A percentile compares a stretch with the other conserved stretches of the same genome.
phyloP scores from a whole-genome alignment of 257 asterid genomes.

The Nicotiana noctiflora region DNA sequence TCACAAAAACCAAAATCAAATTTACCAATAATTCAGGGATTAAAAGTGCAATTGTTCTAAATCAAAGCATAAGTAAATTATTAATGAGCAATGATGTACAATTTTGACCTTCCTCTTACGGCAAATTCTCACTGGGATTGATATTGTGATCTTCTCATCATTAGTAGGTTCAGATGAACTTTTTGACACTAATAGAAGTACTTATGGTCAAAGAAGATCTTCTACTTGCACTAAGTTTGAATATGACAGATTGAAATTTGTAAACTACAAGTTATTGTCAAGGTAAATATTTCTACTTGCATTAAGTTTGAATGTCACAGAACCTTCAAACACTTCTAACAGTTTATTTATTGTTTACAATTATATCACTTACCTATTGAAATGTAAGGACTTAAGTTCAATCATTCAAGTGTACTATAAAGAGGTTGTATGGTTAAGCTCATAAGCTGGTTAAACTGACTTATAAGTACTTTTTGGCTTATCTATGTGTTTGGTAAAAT shows the following conservation, averaged over 20 bases:
- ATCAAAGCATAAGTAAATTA: too few relatives aligned
- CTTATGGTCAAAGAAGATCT: background rate
- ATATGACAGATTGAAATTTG: background rate
- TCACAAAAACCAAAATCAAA: too few relatives aligned
- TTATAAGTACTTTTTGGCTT: too few relatives aligned
- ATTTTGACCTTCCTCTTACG: background rate
- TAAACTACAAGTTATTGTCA: too few relatives aligned
- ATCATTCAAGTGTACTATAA: background rate
- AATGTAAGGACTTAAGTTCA: background rate
- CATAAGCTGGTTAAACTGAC: too few relatives aligned
- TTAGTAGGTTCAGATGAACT: background rate
- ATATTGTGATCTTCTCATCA: background rate
- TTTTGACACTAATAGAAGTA: background rate
- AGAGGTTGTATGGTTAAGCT: too few relatives aligned
- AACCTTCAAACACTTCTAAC: background rate
- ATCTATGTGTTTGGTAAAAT: too few relatives aligned
- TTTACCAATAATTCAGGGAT: too few relatives aligned
- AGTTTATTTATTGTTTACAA: background rate
- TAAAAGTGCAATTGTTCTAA: too few relatives aligned
- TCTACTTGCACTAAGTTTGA: background rate
- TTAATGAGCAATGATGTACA: background rate
- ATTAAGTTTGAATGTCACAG: background rate
- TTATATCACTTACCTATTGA: background rate
- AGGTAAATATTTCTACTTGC: background rate
- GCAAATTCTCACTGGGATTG: background rate